These are phyloP conservation scores for Paramecium sexaurelia DNA, from an alignment of 73 alveolate genomes.

Conservation along the genomic window DNA sequence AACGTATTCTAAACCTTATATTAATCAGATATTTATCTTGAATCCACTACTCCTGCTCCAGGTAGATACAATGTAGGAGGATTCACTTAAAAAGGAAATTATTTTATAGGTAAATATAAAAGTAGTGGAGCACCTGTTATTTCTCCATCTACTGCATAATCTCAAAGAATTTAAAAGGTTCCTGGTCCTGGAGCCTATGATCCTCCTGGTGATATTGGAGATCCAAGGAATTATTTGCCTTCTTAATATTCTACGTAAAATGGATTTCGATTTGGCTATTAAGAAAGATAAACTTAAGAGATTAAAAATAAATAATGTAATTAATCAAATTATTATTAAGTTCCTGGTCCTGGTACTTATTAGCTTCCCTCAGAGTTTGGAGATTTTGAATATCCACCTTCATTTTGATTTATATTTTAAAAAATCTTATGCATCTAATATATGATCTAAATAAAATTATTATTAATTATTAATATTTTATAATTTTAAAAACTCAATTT, in stretches of 20 bases:
- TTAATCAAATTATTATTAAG: not conserved
- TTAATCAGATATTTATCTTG: not conserved
- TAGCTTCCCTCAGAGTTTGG: conserved; percentile 46
- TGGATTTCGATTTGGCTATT: not conserved
- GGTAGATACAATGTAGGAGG: not conserved
- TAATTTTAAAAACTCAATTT: too few relatives aligned
- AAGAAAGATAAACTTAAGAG: not conserved
- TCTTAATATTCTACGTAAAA: not conserved
- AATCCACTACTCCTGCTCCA: not conserved
- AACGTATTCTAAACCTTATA: not conserved
- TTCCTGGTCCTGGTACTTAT: conserved; percentile 54
- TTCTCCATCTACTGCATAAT: not conserved
- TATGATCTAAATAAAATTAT: not conserved
- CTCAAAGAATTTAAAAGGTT: not conserved
- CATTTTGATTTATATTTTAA: not conserved
- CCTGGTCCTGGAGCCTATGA: conserved; percentile 58
- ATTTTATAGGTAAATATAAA: not conserved
- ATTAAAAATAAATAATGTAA: conserved; percentile 25
- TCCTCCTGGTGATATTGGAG: conserved; percentile 37
- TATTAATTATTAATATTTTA: too few relatives aligned
- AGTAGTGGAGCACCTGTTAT: conserved; percentile 53
- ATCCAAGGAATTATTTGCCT: not conserved
- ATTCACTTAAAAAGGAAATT: not conserved
- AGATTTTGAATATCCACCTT: conserved; percentile 54
- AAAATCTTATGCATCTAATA: not conserved